Evolutionary conservation across 306 rosid genomes (phyloP).

Genomic region (Vicia sativa): DNA sequence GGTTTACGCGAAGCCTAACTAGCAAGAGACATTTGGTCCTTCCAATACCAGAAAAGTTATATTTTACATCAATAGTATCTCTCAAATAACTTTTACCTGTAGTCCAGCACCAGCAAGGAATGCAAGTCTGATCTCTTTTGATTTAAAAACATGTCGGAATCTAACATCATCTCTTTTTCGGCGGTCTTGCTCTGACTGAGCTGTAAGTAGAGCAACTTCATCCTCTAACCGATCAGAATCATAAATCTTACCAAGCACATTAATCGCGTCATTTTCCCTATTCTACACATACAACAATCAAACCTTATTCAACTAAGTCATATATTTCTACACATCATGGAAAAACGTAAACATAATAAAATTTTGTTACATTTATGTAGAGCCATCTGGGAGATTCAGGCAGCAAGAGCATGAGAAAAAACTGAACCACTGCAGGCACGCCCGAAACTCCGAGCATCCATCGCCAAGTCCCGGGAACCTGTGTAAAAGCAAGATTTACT

Average conservation of each 20-base stretch:
- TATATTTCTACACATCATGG: too few relatives aligned
- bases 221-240: constrained; percentile 72
- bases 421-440: constrained; percentile 79
- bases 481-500: constrained; percentile 63
- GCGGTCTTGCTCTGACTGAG: constrained; percentile 67
- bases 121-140: constrained; percentile 82
- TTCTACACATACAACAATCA: constrained; percentile 42
- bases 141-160: constrained; percentile 59
- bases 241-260: constrained; percentile 77
- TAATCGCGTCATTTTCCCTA: constrained; percentile 61
- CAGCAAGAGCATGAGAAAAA: constrained; percentile 69
- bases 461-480: constrained; percentile 80
- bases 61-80: not conserved
- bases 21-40: constrained; percentile 24
- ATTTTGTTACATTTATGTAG: constrained; percentile 55
- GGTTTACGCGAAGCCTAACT: constrained; percentile 3
- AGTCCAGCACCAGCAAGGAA: constrained; percentile 89
- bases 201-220: constrained; percentile 60
- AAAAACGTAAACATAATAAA: constrained; percentile 3
- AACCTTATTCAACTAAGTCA: too few relatives aligned
- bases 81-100: constrained; percentile 58
- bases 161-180: constrained; percentile 48
- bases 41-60: not conserved
- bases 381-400: constrained; percentile 99
- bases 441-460: constrained; percentile 62